Conservation (phyloP, 371 early-diverging fungal species). For the Syncephalis fuscata region DNA sequence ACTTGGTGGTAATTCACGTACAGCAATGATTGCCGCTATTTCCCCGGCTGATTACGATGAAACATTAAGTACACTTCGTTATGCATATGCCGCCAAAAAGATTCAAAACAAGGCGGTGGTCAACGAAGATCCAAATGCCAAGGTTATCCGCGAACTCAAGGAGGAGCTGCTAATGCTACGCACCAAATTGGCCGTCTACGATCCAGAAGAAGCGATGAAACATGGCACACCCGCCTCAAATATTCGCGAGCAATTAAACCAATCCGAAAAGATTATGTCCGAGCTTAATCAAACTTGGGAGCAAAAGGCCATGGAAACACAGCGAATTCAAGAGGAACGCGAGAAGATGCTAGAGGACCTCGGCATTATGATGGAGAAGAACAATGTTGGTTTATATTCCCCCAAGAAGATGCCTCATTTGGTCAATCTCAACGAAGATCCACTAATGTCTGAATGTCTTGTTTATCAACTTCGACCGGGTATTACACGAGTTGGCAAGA, state of each 20-base stretch:
- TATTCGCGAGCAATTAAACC: constrained; percentile 48
- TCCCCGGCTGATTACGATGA: constrained; percentile 66
- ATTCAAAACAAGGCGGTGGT: constrained; percentile 85
- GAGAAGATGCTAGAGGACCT: constrained; percentile 63
- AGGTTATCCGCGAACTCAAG: constrained; percentile 72
- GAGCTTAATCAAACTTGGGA: constrained; percentile 77
- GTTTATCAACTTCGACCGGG: constrained; percentile 76
- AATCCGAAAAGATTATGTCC: constrained; percentile 73
- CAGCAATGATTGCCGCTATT: constrained; percentile 83
- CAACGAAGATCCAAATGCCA: constrained; percentile 80
- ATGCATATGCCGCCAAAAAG: constrained; percentile 86
- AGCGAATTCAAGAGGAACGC: constrained; percentile 52
- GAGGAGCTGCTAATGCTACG: constrained; percentile 63
- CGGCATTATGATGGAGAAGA: constrained; percentile 59
- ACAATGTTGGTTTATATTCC: constrained; percentile 61
- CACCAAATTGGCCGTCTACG: constrained; percentile 36
- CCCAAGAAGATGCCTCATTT: constrained; percentile 76
- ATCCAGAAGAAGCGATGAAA: constrained; percentile 22
- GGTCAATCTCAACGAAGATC: constrained; percentile 81
- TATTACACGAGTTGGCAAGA: constrained; percentile 46
- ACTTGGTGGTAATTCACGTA: constrained; percentile 85
- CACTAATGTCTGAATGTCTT: constrained; percentile 77
- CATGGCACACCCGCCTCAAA: constrained; percentile 1
- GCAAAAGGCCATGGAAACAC: constrained; percentile 61
- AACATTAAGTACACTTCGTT: constrained; percentile 86